Percentiles rank a stretch among this genome's conserved stretches.
Conservation (phyloP, 495 filamentous ascomycete species). For the Trichoderma asperelloides region DNA sequence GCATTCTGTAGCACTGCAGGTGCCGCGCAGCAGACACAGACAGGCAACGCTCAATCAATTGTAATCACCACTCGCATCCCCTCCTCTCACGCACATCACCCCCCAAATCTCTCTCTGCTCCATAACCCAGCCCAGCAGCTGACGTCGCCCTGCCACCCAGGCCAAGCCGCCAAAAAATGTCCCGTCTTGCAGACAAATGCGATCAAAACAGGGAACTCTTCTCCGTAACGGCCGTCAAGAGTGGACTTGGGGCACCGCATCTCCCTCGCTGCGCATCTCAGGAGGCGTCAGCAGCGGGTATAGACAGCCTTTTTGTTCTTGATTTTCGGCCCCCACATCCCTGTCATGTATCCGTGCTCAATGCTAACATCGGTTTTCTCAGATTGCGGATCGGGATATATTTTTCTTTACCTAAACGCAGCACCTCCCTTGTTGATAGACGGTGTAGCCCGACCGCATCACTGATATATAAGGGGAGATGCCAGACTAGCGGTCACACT, state of each 20-base stretch:
- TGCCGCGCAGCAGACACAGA: too few species aligned
- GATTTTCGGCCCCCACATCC: background rate
- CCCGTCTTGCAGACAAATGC: background rate
- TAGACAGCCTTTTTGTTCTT: background rate
- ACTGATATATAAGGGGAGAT: background rate
- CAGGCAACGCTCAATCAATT: background rate
- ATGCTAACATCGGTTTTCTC: background rate
- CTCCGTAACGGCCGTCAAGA: background rate
- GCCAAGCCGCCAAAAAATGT: background rate
- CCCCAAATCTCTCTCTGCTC: background rate
- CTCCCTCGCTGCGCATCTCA: background rate
- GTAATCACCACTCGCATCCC: background rate
- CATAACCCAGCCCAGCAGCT: background rate
- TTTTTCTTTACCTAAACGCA: background rate
- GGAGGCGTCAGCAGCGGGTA: conserved; percentile 7
- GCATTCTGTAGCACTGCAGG: background rate
- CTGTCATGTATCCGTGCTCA: background rate
- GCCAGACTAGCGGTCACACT: background rate
- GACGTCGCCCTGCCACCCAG: background rate
- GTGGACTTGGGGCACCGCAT: background rate
- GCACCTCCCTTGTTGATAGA: background rate
- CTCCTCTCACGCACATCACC: background rate
- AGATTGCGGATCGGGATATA: conserved; percentile 1
- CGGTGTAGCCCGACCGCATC: background rate
- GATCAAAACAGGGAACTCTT: background rate